phyloP scores from a whole-genome alignment of 1,284 basidiomycete species.

The Paramarasmius palmivorus region DNA sequence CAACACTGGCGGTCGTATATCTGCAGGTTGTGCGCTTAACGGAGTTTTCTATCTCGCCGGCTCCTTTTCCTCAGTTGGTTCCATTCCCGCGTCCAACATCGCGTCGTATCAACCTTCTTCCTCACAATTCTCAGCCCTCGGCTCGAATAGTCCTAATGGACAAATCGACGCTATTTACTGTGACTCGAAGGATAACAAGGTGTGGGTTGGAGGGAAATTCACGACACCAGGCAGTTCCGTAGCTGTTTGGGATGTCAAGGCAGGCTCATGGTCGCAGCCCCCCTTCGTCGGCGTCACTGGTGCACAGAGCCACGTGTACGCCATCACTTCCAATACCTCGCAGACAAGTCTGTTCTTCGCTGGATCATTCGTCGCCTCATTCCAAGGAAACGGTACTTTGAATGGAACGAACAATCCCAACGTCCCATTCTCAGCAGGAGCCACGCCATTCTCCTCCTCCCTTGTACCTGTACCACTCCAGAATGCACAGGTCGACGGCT shows the following conservation, averaged over 20 bases:
- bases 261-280: constrained; percentile 70
- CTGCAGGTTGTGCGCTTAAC: constrained; percentile 63
- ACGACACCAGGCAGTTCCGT: constrained; percentile 71
- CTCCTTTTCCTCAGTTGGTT: constrained; percentile 68
- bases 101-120: constrained; percentile 70
- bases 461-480: constrained; percentile 85
- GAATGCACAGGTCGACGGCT: constrained; percentile 65
- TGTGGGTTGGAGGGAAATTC: constrained; percentile 90
- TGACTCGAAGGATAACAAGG: constrained; percentile 65
- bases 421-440: constrained; percentile 73
- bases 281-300: constrained; percentile 86
- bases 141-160: constrained; percentile 67
- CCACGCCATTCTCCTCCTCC: constrained; percentile 86
- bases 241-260: constrained; percentile 74
- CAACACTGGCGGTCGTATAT: constrained; percentile 67
- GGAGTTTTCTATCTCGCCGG: constrained; percentile 76
- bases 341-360: constrained; percentile 81
- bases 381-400: constrained; percentile 58
- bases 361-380: constrained; percentile 82
- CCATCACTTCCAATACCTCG: constrained; percentile 77
- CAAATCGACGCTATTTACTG: constrained; percentile 80
- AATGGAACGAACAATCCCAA: constrained; percentile 75
- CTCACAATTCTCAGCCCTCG: constrained; percentile 59
- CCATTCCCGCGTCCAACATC: constrained; percentile 62
- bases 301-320: constrained; percentile 64